Percentiles rank a stretch among this genome's conserved stretches.
phyloP scores from a whole-genome alignment of 1,284 basidiomycete genomes.

The Malassezia slooffiae region DNA sequence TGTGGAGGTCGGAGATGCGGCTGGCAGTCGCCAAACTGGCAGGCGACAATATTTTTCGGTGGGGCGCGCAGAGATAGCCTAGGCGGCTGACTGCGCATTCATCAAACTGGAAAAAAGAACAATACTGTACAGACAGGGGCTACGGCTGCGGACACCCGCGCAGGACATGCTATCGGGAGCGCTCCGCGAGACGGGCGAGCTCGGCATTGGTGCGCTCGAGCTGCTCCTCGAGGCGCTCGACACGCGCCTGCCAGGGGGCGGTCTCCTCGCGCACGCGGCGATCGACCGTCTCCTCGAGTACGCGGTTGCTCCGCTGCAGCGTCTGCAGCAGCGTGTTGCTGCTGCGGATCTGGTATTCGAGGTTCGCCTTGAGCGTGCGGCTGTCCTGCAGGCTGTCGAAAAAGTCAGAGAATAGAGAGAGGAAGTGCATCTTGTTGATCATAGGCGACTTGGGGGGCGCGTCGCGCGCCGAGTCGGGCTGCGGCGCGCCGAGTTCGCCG shows the following conservation, averaged over 20 bases:
- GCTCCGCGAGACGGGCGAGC: background rate
- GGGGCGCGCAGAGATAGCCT: too few species aligned
- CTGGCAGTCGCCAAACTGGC: too few species aligned
- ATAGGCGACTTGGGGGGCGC: constrained; percentile 20
- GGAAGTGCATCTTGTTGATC: constrained; percentile 32
- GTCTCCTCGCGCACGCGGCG: constrained; percentile 32
- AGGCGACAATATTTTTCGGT: too few species aligned
- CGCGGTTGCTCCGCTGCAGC: constrained; percentile 33
- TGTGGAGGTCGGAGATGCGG: too few species aligned
- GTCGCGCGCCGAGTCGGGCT: constrained; percentile 13
- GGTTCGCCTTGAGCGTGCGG: constrained; percentile 39
- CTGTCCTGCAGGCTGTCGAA: constrained; percentile 42
- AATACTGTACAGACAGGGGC: too few species aligned
- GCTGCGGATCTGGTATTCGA: constrained; percentile 41
- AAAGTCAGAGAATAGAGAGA: constrained; percentile 41
- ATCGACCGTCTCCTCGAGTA: constrained; percentile 40
- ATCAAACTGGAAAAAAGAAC: too few species aligned
- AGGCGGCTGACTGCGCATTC: too few species aligned
- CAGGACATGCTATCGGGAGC: too few species aligned
- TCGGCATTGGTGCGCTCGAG: background rate
- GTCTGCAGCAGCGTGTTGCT: constrained; percentile 42
- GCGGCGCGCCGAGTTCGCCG: constrained; percentile 3
- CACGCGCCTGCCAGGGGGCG: constrained; percentile 27
- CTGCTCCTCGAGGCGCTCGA: constrained; percentile 23
- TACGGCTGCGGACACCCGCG: too few species aligned